Conservation (phyloP, 73 alveolate species). For the Paramecium tetraurelia region DNA sequence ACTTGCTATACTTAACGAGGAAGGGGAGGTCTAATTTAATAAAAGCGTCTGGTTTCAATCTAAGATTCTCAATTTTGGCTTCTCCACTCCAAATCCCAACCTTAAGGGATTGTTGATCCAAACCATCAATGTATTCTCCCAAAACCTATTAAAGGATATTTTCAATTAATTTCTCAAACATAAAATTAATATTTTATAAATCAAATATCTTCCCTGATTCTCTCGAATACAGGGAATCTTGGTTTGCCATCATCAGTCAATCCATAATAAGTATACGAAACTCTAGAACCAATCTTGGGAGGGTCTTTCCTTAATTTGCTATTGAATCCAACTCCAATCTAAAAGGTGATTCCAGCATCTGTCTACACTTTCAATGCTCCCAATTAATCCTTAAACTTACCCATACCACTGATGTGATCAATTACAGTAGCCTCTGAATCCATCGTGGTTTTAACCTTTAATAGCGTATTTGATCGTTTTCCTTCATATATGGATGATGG, state of each 20-base stretch:
- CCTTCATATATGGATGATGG: constrained; percentile 65
- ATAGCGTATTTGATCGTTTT: constrained; percentile 45
- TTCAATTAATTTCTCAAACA: background rate
- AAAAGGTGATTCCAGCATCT: constrained; percentile 38
- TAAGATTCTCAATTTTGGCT: constrained; percentile 3
- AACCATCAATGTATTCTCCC: background rate
- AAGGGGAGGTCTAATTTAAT: constrained; percentile 16
- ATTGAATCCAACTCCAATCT: constrained; percentile 62
- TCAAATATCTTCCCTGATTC: background rate
- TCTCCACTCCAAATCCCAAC: background rate
- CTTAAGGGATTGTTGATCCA: background rate
- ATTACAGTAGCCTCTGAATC: constrained; percentile 68
- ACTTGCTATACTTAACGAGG: background rate
- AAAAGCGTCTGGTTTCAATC: background rate
- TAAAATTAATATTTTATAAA: background rate
- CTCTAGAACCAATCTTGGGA: constrained; percentile 62
- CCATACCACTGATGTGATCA: constrained; percentile 62
- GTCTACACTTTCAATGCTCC: constrained; percentile 53
- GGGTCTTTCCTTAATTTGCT: constrained; percentile 62
- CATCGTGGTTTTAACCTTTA: constrained; percentile 57
- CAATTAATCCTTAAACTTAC: constrained; percentile 59
- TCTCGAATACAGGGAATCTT: constrained; percentile 18
- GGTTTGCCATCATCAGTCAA: constrained; percentile 55
- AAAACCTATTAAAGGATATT: background rate
- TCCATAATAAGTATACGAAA: constrained; percentile 62